Conservation (phyloP, 2,329 filamentous ascomycete genomes). For the Venturia pyrina region DNA sequence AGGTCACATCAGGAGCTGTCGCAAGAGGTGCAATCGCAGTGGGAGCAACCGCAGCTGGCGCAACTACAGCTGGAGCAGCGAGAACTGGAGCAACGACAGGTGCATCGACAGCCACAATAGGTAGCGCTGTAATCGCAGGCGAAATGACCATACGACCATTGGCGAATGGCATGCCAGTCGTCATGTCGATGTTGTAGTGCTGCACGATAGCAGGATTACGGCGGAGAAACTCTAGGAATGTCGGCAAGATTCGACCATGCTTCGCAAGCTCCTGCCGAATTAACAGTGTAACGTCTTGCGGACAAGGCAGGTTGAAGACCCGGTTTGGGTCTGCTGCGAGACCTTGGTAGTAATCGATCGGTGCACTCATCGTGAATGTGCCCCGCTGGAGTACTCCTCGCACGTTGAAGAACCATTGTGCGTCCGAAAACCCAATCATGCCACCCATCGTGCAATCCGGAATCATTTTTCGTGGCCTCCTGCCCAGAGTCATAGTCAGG, state of each 20-base stretch:
- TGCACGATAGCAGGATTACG: background rate
- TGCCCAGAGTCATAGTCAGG: background rate
- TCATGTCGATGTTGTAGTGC: background rate
- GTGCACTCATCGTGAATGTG: background rate
- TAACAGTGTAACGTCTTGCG: background rate
- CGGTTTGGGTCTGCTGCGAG: background rate
- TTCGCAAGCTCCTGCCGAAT: background rate
- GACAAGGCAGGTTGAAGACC: background rate
- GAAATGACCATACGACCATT: background rate
- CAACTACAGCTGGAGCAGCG: background rate
- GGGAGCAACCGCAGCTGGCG: background rate
- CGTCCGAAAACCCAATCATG: background rate
- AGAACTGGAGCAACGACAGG: background rate
- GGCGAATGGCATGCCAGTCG: background rate
- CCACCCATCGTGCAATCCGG: background rate
- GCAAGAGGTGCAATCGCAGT: background rate
- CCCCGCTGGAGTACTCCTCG: background rate
- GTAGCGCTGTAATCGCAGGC: background rate
- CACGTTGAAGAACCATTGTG: background rate
- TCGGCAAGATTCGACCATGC: background rate
- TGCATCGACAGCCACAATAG: background rate
- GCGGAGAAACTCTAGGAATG: background rate
- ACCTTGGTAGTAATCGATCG: background rate
- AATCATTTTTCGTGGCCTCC: background rate
- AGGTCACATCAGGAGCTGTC: background rate